These are phyloP conservation scores for Cryptococcus depauperatus DNA, from an alignment of 1,284 basidiomycete species.

Conservation along the genomic window DNA sequence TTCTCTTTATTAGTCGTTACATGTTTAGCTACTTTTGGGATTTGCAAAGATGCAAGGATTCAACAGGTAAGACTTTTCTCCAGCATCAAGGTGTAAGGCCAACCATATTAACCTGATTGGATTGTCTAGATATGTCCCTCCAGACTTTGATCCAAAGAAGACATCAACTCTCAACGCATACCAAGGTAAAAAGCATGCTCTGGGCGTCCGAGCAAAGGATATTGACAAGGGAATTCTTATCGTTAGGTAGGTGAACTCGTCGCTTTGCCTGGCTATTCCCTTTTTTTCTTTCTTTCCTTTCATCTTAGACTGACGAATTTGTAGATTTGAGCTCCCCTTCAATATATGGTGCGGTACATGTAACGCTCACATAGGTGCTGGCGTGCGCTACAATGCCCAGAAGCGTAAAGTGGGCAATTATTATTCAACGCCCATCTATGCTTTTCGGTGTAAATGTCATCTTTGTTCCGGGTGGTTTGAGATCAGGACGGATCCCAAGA, in stretches of 20 bases:
- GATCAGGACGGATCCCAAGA: constrained; percentile 96
- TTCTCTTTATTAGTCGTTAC: too few relatives aligned
- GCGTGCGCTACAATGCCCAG: constrained; percentile 96
- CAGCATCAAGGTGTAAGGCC: neutral
- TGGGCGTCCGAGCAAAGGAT: constrained; percentile 80
- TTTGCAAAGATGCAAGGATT: constrained; percentile 21
- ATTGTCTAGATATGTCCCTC: constrained; percentile 72
- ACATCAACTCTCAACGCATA: constrained; percentile 74
- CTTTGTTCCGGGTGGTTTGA: constrained; percentile 90
- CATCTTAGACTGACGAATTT: neutral
- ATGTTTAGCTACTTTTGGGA: too few relatives aligned
- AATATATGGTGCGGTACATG: constrained; percentile 96
- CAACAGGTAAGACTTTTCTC: constrained; percentile 14
- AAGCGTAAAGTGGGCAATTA: constrained; percentile 96
- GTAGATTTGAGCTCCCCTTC: constrained; percentile 77
- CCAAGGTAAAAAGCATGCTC: constrained; percentile 74
- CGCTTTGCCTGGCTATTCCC: too few relatives aligned
- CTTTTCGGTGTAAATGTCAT: constrained; percentile 95
- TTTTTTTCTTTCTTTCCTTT: neutral
- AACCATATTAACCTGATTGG: neutral
- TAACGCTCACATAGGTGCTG: constrained; percentile 83
- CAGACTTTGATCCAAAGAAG: constrained; percentile 76
- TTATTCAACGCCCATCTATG: constrained; percentile 86
- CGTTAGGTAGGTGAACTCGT: constrained; percentile 60
- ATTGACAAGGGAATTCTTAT: constrained; percentile 89